A percentile compares a stretch with the other conserved stretches of the same genome.
Conservation (phyloP, 2,329 filamentous ascomycete genomes). For the Fusarium sp. region DNA sequence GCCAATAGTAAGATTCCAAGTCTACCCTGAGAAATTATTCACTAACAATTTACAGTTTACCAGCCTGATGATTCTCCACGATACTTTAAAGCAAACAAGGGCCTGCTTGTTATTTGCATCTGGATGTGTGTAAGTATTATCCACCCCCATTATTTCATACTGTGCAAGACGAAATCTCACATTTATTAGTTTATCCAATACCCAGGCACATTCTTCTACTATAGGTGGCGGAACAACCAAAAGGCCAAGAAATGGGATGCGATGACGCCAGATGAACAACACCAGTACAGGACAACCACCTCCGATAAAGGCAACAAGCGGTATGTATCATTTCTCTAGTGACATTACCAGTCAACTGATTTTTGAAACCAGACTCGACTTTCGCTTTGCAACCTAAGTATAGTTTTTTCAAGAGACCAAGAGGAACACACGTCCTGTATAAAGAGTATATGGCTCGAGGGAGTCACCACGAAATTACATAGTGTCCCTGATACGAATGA, state of each 20-base stretch:
- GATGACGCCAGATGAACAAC: constrained; percentile 56
- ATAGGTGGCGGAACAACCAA: constrained; percentile 53
- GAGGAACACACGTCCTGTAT: too few species aligned
- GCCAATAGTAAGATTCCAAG: constrained; percentile 49
- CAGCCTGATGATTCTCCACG: constrained; percentile 52
- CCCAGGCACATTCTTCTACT: constrained; percentile 54
- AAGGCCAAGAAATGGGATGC: constrained; percentile 55
- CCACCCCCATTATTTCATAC: fast-evolving
- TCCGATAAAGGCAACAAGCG: constrained; percentile 48
- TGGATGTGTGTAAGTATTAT: constrained; percentile 5
- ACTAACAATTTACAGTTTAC: constrained; percentile 46
- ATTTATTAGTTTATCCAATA: constrained; percentile 51
- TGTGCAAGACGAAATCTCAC: not conserved
- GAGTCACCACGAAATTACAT: too few species aligned
- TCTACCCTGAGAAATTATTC: fast-evolving
- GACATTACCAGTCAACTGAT: fast-evolving
- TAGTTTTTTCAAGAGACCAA: too few species aligned
- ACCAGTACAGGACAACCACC: constrained; percentile 58
- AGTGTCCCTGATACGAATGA: too few species aligned
- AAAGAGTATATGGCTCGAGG: too few species aligned
- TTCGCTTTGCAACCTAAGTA: not conserved
- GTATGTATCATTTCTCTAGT: not conserved
- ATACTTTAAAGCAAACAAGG: constrained; percentile 54
- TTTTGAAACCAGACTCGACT: not conserved
- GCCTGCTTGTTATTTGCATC: constrained; percentile 5